Percentiles rank a stretch among this genome's conserved stretches.
Conservation (phyloP, 768 basidiomycete species). For the Tubosaeta brunneosetosa region DNA sequence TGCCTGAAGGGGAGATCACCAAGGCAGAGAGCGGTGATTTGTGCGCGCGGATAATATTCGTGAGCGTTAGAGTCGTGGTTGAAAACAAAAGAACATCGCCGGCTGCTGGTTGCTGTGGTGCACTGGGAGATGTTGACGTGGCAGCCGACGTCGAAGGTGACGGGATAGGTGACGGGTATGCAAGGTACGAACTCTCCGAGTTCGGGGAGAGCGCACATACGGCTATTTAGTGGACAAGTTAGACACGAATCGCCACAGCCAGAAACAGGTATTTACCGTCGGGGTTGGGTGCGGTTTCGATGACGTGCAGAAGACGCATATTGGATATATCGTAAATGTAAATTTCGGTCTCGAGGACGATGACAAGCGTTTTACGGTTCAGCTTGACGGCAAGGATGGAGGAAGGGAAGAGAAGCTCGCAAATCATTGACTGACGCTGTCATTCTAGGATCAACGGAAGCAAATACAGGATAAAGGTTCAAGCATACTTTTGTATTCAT, state of each 20-base stretch:
- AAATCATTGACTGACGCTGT: slow-evolving; percentile 96
- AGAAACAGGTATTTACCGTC: slow-evolving; percentile 54
- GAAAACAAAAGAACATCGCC: slow-evolving; percentile 95
- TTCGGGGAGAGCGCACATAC: slow-evolving; percentile 94
- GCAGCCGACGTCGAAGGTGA: slow-evolving; percentile 62
- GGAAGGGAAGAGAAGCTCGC: slow-evolving; percentile 95
- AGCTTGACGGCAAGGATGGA: slow-evolving; percentile 97
- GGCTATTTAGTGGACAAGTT: slow-evolving; percentile 43
- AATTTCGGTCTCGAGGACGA: slow-evolving; percentile 95
- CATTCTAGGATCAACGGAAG: background rate
- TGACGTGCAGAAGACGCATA: slow-evolving; percentile 95
- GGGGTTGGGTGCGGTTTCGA: slow-evolving; percentile 94
- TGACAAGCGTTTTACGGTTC: slow-evolving; percentile 93
- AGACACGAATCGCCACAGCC: background rate
- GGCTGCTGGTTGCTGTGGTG: slow-evolving; percentile 40
- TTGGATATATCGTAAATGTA: slow-evolving; percentile 99
- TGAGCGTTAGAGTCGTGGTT: slow-evolving; percentile 83
- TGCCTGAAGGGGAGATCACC: slow-evolving; percentile 80
- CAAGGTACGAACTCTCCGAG: slow-evolving; percentile 89
- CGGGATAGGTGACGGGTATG: slow-evolving; percentile 92
- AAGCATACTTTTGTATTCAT: slow-evolving; percentile 93
- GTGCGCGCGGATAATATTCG: slow-evolving; percentile 97
- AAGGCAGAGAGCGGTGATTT: slow-evolving; percentile 89
- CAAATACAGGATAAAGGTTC: background rate
- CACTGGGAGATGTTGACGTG: slow-evolving; percentile 35